phyloP scores from a whole-genome alignment of 805 yeast genomes.

The Metschnikowia similis region DNA sequence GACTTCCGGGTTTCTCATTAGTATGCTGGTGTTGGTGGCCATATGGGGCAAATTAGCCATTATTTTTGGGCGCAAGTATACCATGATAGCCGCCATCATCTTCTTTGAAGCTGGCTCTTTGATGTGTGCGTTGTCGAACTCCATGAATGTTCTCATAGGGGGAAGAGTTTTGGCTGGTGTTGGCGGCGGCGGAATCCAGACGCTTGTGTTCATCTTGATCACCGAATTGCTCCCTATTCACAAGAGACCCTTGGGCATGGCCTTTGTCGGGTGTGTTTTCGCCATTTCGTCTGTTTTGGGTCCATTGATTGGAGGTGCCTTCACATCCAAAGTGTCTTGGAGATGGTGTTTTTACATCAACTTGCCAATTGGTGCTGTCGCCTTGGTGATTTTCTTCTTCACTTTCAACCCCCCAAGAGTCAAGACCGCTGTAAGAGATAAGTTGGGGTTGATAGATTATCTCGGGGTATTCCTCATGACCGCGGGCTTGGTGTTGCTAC shows the following conservation, averaged over 20 bases:
- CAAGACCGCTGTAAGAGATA: slow-evolving; percentile 8
- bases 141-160: slow-evolving; percentile 37
- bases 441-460: slow-evolving; percentile 19
- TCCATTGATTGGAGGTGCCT: slow-evolving; percentile 25
- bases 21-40: slow-evolving; percentile 31
- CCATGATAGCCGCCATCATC: slow-evolving; percentile 23
- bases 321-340: slow-evolving; percentile 23
- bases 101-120: slow-evolving; percentile 34
- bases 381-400: slow-evolving; percentile 15
- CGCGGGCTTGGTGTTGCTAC: slow-evolving; percentile 20
- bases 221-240: slow-evolving; percentile 31
- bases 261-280: slow-evolving; percentile 16
- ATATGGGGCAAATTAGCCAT: slow-evolving; percentile 36
- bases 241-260: slow-evolving; percentile 22
- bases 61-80: slow-evolving; percentile 33
- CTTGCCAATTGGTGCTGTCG: slow-evolving; percentile 23
- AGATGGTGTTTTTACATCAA: slow-evolving; percentile 28
- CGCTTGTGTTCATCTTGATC: slow-evolving; percentile 25
- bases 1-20: slow-evolving; percentile 32
- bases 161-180: slow-evolving; percentile 37
- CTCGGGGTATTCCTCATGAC: slow-evolving; percentile 18
- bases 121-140: slow-evolving; percentile 33
- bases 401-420: slow-evolving; percentile 21
- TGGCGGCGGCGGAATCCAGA: slow-evolving; percentile 36
- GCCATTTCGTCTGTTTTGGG: slow-evolving; percentile 24